phyloP scores from a whole-genome alignment of 148 eudicot genomes.

The Dianthus caryophyllus region DNA sequence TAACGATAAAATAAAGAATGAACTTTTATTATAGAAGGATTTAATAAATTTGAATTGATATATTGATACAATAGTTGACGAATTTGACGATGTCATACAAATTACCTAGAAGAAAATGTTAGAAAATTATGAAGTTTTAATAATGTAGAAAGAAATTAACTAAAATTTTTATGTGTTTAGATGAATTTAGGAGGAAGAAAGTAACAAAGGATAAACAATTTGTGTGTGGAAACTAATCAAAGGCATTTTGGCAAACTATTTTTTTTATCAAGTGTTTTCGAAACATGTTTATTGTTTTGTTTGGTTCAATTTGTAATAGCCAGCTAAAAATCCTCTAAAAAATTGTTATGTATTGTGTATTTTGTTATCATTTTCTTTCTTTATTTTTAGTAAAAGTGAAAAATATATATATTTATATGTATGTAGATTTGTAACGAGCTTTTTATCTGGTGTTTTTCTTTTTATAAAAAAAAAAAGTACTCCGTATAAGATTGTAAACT shows the following conservation, averaged over 20 bases:
- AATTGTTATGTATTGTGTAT: too few species aligned
- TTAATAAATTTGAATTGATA: neutral
- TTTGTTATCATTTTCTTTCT: neutral
- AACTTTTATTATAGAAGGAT: neutral
- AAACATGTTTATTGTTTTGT: conserved; percentile 12
- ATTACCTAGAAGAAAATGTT: too few species aligned
- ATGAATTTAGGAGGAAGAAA: conserved; percentile 3
- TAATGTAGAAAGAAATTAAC: neutral
- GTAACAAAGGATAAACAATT: neutral
- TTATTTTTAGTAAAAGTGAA: neutral
- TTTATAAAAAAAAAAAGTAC: too few species aligned
- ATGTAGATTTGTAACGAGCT: too few species aligned
- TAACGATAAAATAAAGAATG: neutral
- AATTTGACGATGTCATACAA: neutral
- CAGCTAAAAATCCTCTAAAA: conserved; percentile 18
- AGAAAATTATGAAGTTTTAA: neutral
- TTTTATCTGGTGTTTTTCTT: too few species aligned
- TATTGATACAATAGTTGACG: neutral
- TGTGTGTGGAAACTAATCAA: neutral
- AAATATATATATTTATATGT: too few species aligned
- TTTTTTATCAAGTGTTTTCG: neutral
- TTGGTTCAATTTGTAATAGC: conserved; percentile 13
- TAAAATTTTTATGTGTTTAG: conserved; percentile 2
- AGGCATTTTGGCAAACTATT: conserved; percentile 4
- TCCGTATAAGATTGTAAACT: too few species aligned